phyloP scores from a whole-genome alignment of 2,329 filamentous ascomycete species.

The Cadophora sp. region DNA sequence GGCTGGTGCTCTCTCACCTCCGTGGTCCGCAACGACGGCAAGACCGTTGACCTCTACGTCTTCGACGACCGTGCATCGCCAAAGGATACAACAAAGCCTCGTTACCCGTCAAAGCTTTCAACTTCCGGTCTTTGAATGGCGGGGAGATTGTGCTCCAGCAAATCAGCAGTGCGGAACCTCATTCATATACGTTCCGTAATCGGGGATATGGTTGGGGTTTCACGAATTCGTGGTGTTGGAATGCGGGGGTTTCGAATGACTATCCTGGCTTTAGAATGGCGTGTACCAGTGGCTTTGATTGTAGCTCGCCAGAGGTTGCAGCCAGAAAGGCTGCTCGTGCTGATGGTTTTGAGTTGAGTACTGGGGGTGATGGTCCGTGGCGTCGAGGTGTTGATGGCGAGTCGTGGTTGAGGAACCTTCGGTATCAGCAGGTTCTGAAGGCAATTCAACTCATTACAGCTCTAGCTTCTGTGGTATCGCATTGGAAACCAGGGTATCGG shows the following conservation, averaged over 20 bases:
- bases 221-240: constrained; percentile 1
- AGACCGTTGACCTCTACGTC: neutral
- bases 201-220: neutral
- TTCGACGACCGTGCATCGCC: neutral
- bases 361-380: neutral
- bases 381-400: neutral
- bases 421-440: too few species aligned
- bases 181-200: neutral
- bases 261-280: constrained; percentile 1
- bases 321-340: neutral
- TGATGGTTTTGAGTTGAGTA: neutral
- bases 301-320: neutral
- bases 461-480: too few species aligned
- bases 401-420: too few species aligned
- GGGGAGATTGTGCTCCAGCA: neutral
- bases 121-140: neutral
- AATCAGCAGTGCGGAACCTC: neutral
- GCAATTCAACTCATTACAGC: too few species aligned
- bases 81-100: constrained; percentile 1
- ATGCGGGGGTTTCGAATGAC: neutral
- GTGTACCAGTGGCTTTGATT: neutral
- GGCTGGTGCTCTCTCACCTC: constrained; percentile 1
- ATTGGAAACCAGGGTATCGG: too few species aligned
- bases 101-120: neutral
- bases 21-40: neutral